These are phyloP conservation scores for Lichtheimia corymbifera DNA, from an alignment of 371 early-diverging fungal genomes.

Conservation along the genomic window DNA sequence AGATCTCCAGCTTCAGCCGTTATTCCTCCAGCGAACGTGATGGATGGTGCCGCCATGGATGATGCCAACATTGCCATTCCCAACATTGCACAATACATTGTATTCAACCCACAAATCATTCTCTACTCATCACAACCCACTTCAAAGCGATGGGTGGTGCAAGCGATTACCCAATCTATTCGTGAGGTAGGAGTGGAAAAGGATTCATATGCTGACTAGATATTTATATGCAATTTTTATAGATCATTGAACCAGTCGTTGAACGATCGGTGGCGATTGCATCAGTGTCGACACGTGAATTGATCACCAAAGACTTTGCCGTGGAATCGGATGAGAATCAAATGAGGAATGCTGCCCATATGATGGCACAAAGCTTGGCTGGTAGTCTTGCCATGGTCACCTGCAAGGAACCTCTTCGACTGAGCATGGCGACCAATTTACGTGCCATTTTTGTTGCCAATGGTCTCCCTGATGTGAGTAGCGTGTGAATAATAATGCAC, in stretches of 20 bases:
- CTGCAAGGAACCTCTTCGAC: constrained; percentile 91
- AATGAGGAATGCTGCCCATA: constrained; percentile 89
- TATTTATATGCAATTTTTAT: constrained; percentile 5
- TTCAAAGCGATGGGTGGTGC: constrained; percentile 81
- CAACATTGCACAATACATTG: constrained; percentile 67
- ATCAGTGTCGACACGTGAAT: constrained; percentile 84
- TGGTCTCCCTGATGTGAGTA: constrained; percentile 75
- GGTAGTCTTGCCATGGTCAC: constrained; percentile 88
- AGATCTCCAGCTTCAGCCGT: constrained; percentile 6
- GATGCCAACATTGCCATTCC: constrained; percentile 40
- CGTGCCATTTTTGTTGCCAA: constrained; percentile 77
- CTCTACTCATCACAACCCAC: constrained; percentile 80
- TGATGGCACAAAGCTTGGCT: constrained; percentile 88
- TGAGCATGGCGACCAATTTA: constrained; percentile 80
- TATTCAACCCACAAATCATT: constrained; percentile 69
- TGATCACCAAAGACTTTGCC: constrained; percentile 92
- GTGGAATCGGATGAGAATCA: constrained; percentile 90
- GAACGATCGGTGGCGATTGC: constrained; percentile 94
- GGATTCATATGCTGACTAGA: neutral
- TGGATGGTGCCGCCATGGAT: neutral
- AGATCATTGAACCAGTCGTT: constrained; percentile 82
- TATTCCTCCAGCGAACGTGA: constrained; percentile 4
- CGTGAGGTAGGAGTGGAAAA: constrained; percentile 56
- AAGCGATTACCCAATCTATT: constrained; percentile 90
- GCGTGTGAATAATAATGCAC: neutral